Conservation (phyloP, 495 filamentous ascomycete species). For the Neurospora intermedia region DNA sequence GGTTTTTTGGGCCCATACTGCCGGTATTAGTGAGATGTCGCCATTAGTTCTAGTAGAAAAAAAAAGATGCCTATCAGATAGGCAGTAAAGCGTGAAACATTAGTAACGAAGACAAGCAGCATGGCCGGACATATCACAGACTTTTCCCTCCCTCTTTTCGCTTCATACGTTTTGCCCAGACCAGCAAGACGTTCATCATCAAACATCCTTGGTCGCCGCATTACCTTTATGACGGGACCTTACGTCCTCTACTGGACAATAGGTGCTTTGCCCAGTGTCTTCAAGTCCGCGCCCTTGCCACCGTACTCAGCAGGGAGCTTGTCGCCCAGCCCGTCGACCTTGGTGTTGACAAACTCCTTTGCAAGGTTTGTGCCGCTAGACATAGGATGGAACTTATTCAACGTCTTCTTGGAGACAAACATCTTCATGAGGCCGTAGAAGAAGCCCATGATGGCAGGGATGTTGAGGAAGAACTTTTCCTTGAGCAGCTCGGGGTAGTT, state of each 20-base stretch:
- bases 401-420: conserved; percentile 65
- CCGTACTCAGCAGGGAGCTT: conserved; percentile 62
- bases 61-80: not conserved
- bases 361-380: conserved; percentile 61
- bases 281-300: conserved; percentile 48
- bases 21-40: not conserved
- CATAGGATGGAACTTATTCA: conserved; percentile 78
- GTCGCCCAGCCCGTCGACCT: conserved; percentile 40
- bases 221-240: not conserved
- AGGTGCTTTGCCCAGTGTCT: conserved; percentile 26
- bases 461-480: conserved; percentile 88
- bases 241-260: conserved; percentile 10
- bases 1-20: not conserved
- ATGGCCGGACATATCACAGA: not conserved
- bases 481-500: conserved; percentile 82
- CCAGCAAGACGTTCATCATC: not conserved
- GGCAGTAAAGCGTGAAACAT: not conserved
- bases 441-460: conserved; percentile 80
- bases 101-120: not conserved
- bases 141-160: not conserved
- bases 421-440: conserved; percentile 71
- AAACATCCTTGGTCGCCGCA: not conserved
- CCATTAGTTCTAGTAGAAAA: not conserved
- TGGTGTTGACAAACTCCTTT: conserved; percentile 43
- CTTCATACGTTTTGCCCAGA: not conserved